phyloP scores from a whole-genome alignment of 495 filamentous ascomycete species.

The Penicillium dipodomyicola region DNA sequence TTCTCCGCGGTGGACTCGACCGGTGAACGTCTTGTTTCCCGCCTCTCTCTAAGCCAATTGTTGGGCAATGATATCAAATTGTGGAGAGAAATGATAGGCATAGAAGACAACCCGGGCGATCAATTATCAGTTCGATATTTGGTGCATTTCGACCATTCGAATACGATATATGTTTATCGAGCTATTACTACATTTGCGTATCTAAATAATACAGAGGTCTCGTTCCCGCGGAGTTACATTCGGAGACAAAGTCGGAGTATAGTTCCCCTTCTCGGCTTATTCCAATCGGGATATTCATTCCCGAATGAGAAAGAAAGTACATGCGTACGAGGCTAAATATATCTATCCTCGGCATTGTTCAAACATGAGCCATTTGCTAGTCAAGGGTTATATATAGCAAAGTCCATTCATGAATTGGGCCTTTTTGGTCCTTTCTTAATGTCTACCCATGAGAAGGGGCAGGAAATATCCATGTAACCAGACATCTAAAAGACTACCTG shows the following conservation, averaged over 20 bases:
- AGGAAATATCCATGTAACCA: too few species aligned
- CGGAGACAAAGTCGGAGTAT: not conserved
- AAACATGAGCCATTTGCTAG: not conserved
- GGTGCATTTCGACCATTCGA: not conserved
- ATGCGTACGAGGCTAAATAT: not conserved
- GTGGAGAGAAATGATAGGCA: slow-evolving; percentile 23
- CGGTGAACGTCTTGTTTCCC: slow-evolving; percentile 19
- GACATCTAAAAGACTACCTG: too few species aligned
- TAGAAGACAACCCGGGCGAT: not conserved
- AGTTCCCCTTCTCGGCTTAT: not conserved
- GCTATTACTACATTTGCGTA: not conserved
- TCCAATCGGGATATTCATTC: slow-evolving; percentile 1
- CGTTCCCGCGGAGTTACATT: slow-evolving; percentile 1
- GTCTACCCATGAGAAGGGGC: too few species aligned
- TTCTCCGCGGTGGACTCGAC: slow-evolving; percentile 25
- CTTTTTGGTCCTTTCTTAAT: too few species aligned
- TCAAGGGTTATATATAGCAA: not conserved
- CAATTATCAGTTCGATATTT: not conserved
- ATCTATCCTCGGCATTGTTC: not conserved
- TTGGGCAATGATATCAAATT: slow-evolving; percentile 26
- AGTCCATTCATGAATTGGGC: too few species aligned
- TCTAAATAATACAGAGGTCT: too few species aligned
- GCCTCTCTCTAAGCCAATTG: slow-evolving; percentile 23
- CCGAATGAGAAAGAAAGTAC: not conserved
- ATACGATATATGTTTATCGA: not conserved